These are phyloP conservation scores for Corylus americana DNA, from an alignment of 306 rosid species.

Conservation along the genomic window DNA sequence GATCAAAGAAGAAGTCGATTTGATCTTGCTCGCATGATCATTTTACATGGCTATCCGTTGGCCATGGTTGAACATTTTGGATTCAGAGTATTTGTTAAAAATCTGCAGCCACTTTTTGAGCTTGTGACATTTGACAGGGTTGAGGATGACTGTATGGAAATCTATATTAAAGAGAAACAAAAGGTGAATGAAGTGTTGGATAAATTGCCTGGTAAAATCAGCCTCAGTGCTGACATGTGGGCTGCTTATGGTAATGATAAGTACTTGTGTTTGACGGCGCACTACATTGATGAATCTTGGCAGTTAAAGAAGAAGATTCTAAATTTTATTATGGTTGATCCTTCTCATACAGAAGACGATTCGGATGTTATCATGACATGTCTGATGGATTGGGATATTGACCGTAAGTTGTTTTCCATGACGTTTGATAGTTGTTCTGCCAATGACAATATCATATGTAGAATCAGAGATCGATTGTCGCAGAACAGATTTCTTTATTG, in stretches of 20 bases:
- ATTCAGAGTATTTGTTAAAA: constrained; percentile 84
- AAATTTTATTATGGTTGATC: constrained; percentile 71
- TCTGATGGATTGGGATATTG: constrained; percentile 97
- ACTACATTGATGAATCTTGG: constrained; percentile 95
- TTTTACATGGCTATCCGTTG: constrained; percentile 95
- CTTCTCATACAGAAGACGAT: constrained; percentile 76
- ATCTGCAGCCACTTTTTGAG: constrained; percentile 94
- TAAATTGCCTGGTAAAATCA: constrained; percentile 92
- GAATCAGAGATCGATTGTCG: constrained; percentile 73
- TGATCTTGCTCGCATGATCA: constrained; percentile 98
- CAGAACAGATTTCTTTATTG: constrained; percentile 89
- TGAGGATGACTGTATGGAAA: constrained; percentile 94
- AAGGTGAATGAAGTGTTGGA: constrained; percentile 85
- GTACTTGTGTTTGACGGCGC: constrained; percentile 84
- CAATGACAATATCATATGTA: constrained; percentile 57
- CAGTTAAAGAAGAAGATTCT: constrained; percentile 71
- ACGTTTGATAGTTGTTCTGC: constrained; percentile 74
- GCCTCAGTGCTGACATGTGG: constrained; percentile 88
- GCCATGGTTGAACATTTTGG: constrained; percentile 95
- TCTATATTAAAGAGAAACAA: constrained; percentile 79
- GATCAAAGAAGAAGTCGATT: constrained; percentile 89
- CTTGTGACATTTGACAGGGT: constrained; percentile 67
- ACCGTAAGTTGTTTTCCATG: constrained; percentile 87
- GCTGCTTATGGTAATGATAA: constrained; percentile 49
- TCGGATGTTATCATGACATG: constrained; percentile 77